A percentile compares a stretch with the other conserved stretches of the same genome.
These are phyloP conservation scores for Cladorrhinum sp. DNA, from an alignment of 2,329 filamentous ascomycete species.

Conservation along the genomic window DNA sequence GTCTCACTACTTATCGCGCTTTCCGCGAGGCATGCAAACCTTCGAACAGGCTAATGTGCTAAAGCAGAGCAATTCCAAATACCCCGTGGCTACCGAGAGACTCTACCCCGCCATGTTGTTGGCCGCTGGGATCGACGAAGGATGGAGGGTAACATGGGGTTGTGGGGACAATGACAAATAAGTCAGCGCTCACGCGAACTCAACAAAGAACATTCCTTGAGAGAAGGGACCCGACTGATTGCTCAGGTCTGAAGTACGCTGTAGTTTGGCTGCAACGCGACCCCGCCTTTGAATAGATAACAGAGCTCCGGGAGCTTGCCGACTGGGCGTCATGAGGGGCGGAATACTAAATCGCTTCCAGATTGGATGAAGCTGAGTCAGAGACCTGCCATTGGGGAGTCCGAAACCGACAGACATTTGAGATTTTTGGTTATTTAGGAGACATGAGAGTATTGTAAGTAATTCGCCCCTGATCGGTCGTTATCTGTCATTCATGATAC, in stretches of 20 bases:
- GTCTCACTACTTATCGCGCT: neutral
- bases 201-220: no score
- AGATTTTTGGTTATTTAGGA: neutral
- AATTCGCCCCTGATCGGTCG: neutral
- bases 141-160: constrained; percentile 6
- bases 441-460: neutral
- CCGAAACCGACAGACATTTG: neutral
- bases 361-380: neutral
- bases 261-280: no score
- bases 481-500: neutral
- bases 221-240: neutral
- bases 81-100: no score
- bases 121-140: neutral
- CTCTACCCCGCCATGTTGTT: neutral
- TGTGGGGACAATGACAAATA: constrained; percentile 18
- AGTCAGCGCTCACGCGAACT: neutral
- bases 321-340: neutral
- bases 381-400: neutral
- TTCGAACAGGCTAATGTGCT: neutral
- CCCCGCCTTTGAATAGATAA: neutral
- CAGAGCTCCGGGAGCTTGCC: neutral
- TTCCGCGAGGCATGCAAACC: neutral
- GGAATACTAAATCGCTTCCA: neutral
- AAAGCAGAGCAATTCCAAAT: constrained; percentile 10
- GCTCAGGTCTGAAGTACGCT: no score